Percentiles rank a stretch among this genome's conserved stretches.
phyloP scores from a whole-genome alignment of 2,329 filamentous ascomycete genomes.

The Monascus ruber region DNA sequence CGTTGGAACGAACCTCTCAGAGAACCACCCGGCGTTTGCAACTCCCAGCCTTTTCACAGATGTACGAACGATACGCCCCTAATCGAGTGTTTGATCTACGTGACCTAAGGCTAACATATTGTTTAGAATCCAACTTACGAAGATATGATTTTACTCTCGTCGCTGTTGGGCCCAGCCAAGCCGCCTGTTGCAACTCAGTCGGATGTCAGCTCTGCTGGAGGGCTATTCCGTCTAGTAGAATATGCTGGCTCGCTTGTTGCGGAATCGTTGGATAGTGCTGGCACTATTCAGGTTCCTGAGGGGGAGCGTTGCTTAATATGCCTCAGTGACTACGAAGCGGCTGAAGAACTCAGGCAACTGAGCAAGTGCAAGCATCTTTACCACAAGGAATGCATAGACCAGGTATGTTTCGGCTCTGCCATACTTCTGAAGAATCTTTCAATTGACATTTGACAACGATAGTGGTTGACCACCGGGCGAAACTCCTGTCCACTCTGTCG shows the following conservation, averaged over 20 bases:
- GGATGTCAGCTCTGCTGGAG: slow-evolving; percentile 52
- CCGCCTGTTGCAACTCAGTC: slow-evolving; percentile 55
- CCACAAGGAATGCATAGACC: slow-evolving; percentile 58
- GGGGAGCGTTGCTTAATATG: slow-evolving; percentile 55
- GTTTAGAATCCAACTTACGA: slow-evolving; percentile 53
- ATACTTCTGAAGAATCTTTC: slow-evolving; percentile 3
- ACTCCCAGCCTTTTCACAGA: slow-evolving; percentile 61
- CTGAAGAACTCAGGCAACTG: slow-evolving; percentile 50
- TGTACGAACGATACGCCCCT: slow-evolving; percentile 29
- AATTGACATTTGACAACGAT: slow-evolving; percentile 16
- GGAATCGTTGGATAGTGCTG: slow-evolving; percentile 32
- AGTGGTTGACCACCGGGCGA: slow-evolving; percentile 54
- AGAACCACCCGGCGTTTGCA: slow-evolving; percentile 58
- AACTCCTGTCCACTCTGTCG: slow-evolving; percentile 29
- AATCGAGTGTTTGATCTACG: background rate
- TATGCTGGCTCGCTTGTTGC: slow-evolving; percentile 35
- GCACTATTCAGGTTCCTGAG: slow-evolving; percentile 25
- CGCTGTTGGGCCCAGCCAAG: slow-evolving; percentile 55
- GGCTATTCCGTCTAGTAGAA: slow-evolving; percentile 44
- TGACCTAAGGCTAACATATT: slow-evolving; percentile 6
- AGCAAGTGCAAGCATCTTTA: slow-evolving; percentile 55
- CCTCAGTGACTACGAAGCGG: slow-evolving; percentile 52
- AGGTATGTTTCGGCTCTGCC: slow-evolving; percentile 38
- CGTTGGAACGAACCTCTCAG: slow-evolving; percentile 56
- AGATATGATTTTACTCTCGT: slow-evolving; percentile 59